Evolutionary conservation across 805 yeast genomes (phyloP), one percentile per base, ranked within the genome.

Genomic region (Danielia reshetovae): DNA sequence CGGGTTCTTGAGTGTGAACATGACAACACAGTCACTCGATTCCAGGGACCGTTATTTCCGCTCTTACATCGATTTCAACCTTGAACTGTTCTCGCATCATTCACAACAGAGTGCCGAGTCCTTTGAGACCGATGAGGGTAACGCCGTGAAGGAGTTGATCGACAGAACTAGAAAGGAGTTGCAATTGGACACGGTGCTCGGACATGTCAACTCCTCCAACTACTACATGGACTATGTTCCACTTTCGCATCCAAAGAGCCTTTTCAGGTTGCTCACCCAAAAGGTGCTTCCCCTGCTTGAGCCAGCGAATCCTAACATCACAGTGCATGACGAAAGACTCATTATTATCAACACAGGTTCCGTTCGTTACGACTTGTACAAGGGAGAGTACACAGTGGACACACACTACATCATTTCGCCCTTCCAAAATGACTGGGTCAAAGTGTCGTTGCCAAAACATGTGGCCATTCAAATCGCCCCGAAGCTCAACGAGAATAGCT

Each of bases 341-440:
- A 72, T 87, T 17, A 60, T 85, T 29, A 75, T 85, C 40, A 90
- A 90, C 55, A 83, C 96, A 0, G 97, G 97, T 1, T 81, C 95
- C 4, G 74, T 89, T 3, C 72, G 97, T 35, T 90, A 85, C 52
- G 96, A 89, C 57, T 60, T 89, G 29, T 83, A 82, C 61, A 75
- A 79, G 52, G 97, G 97, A 0, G 79, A 82, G 2, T 89, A 81
- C 54, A 88, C 95, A 0, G 62, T 64, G 28, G 95, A 88, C 55
- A 70, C 90, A 0, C 83, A 83, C 46, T 90, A 70, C 52, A 85
- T 83, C 28, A 85, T 90, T 1, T 79, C 94, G 0, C 97, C 97
- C 0, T 89, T 87, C 59, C 69, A 75, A 34, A 87, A 88, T 51
- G 71, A 71, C 26, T 90, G 97, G 97, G 74, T 69, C 21, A 76